Percentiles rank a stretch among this genome's conserved stretches.
Conservation (phyloP, 805 yeast species). For the Ogataea allantospora region DNA sequence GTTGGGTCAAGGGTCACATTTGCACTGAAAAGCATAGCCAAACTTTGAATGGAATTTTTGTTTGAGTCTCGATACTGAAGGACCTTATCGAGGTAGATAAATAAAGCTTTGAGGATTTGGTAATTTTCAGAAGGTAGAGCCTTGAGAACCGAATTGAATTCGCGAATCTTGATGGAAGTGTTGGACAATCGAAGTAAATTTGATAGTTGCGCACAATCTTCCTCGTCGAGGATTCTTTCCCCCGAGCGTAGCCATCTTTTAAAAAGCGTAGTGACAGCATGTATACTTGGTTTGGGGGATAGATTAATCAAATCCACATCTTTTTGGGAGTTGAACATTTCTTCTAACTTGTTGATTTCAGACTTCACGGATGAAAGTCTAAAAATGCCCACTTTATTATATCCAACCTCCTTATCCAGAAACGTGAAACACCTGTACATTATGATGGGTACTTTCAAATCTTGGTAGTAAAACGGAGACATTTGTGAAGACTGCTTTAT, state of each 20-base stretch:
- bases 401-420: constrained; percentile 59
- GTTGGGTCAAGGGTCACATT: constrained; percentile 20
- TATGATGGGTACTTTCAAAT: constrained; percentile 60
- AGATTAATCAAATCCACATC: constrained; percentile 16
- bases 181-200: constrained; percentile 49
- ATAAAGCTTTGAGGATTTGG: constrained; percentile 56
- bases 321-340: constrained; percentile 14
- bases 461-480: constrained; percentile 46
- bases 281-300: constrained; percentile 52
- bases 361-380: constrained; percentile 55
- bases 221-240: constrained; percentile 13
- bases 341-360: constrained; percentile 17
- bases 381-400: constrained; percentile 80
- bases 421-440: constrained; percentile 69
- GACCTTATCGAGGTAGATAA: constrained; percentile 60
- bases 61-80: constrained; percentile 55
- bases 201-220: constrained; percentile 19
- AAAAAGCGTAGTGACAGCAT: constrained; percentile 77
- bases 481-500: constrained; percentile 46
- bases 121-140: constrained; percentile 53
- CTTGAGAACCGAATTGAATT: constrained; percentile 23
- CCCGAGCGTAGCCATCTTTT: constrained; percentile 71
- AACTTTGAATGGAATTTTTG: constrained; percentile 75
- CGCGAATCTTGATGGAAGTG: constrained; percentile 38
- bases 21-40: constrained; percentile 31